phyloP scores from a whole-genome alignment of 2,329 filamentous ascomycete species.

The Chaetomium globosum region DNA sequence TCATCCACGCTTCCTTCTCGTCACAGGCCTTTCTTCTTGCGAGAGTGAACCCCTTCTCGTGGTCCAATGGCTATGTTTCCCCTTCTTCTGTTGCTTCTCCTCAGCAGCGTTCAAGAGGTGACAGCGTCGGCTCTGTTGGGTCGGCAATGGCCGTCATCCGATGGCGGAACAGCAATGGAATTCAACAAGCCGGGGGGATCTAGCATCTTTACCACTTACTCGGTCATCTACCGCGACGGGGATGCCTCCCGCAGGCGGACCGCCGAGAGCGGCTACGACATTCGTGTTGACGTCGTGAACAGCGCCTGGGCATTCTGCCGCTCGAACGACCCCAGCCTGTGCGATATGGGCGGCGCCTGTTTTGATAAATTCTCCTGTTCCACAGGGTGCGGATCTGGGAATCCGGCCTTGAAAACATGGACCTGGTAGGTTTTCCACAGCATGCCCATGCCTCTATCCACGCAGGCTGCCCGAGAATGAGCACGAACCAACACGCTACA shows the following conservation, averaged over 20 bases:
- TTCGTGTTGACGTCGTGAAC: conserved; percentile 2
- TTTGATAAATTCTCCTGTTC: not conserved
- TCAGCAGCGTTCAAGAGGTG: not conserved
- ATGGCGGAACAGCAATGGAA: not conserved
- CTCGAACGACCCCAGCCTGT: not conserved
- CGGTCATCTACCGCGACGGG: not conserved
- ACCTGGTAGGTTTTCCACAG: conserved; percentile 7
- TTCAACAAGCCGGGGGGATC: not conserved
- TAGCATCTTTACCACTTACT: not conserved
- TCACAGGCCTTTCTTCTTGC: not conserved
- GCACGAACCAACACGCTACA: not conserved
- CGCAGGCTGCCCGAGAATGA: too few species aligned
- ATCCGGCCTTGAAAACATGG: not conserved
- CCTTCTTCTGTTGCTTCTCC: not conserved
- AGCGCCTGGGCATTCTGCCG: conserved; percentile 10
- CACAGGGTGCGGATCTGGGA: conserved; percentile 2
- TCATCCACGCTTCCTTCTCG: not conserved
- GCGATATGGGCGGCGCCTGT: conserved; percentile 1
- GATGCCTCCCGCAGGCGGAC: conserved; percentile 5
- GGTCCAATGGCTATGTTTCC: conserved; percentile 1
- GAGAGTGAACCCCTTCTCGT: not conserved
- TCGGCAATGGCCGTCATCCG: conserved; percentile 1
- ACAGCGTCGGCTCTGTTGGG: conserved; percentile 8
- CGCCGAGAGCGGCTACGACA: conserved; percentile 11
- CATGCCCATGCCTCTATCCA: not conserved